phyloP scores from a whole-genome alignment of 345 rosid genomes.

The Tarenaya hassleriana region DNA sequence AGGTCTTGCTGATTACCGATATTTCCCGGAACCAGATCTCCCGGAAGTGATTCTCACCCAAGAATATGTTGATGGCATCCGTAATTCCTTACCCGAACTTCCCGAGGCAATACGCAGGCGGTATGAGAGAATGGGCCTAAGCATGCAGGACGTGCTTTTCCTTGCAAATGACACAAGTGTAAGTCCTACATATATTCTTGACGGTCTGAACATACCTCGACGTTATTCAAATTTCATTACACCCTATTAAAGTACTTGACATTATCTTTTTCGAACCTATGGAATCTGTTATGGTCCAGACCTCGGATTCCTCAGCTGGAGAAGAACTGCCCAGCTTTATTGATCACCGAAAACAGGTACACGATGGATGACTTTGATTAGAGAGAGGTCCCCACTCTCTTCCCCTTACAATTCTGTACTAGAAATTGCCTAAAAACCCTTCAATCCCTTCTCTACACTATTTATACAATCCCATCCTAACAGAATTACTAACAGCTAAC shows the following conservation, averaged over 20 bases:
- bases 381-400: too few relatives aligned
- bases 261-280: too few relatives aligned
- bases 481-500: too few relatives aligned
- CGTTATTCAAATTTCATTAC: not conserved
- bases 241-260: not conserved
- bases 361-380: too few relatives aligned
- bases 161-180: constrained; percentile 77
- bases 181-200: constrained; percentile 26
- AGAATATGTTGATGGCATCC: constrained; percentile 57
- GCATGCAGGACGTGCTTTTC: constrained; percentile 92
- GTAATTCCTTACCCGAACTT: constrained; percentile 68
- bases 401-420: too few relatives aligned
- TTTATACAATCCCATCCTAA: too few relatives aligned
- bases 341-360: too few relatives aligned
- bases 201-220: not conserved
- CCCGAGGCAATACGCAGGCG: constrained; percentile 86
- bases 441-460: too few relatives aligned
- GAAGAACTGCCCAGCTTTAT: too few relatives aligned
- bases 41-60: constrained; percentile 69
- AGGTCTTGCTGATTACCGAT: constrained; percentile 89
- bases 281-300: too few relatives aligned
- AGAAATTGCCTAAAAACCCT: too few relatives aligned
- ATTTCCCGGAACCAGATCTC: constrained; percentile 96
- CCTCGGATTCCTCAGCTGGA: too few relatives aligned
- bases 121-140: constrained; percentile 76